A percentile compares a stretch with the other conserved stretches of the same genome.
Evolutionary conservation across 2,329 filamentous ascomycete species (phyloP).

Genomic region (Colletotrichum sp.): DNA sequence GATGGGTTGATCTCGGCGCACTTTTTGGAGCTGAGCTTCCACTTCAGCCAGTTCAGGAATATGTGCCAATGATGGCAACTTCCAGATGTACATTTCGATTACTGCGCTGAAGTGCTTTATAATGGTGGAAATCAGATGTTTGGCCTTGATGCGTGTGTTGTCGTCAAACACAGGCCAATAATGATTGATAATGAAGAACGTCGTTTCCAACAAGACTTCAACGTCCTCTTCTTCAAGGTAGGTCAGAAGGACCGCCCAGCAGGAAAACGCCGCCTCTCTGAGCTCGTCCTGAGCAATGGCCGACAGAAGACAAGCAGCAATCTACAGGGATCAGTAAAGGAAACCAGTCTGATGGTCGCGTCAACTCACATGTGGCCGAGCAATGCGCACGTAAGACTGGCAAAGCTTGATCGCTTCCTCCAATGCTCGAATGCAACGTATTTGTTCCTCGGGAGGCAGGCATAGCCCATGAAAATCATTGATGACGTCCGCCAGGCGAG

Average conservation of each 20-base stretch:
- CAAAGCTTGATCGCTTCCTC: slow-evolving; percentile 86
- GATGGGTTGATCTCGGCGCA: slow-evolving; percentile 63
- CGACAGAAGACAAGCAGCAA: slow-evolving; percentile 89
- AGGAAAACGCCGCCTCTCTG: slow-evolving; percentile 79
- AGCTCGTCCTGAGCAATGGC: slow-evolving; percentile 78
- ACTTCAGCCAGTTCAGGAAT: slow-evolving; percentile 74
- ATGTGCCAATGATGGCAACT: slow-evolving; percentile 77
- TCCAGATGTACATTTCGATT: slow-evolving; percentile 71
- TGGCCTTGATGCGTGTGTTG: slow-evolving; percentile 62
- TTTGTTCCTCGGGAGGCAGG: slow-evolving; percentile 70
- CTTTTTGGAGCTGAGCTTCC: slow-evolving; percentile 66
- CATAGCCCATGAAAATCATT: slow-evolving; percentile 67
- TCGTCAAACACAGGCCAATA: slow-evolving; percentile 76
- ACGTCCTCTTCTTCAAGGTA: slow-evolving; percentile 81
- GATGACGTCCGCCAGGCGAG: slow-evolving; percentile 78
- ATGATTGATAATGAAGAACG: slow-evolving; percentile 83
- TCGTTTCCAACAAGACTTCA: slow-evolving; percentile 81
- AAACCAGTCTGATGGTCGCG: slow-evolving; percentile 26
- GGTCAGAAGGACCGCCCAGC: slow-evolving; percentile 82
- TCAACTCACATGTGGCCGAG: slow-evolving; percentile 77
- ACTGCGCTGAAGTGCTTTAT: slow-evolving; percentile 66
- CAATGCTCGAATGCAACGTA: slow-evolving; percentile 80
- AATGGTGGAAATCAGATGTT: slow-evolving; percentile 68
- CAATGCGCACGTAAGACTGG: slow-evolving; percentile 74
- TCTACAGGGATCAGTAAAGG: slow-evolving; percentile 50